phyloP scores from a whole-genome alignment of 2,329 filamentous ascomycete species.

The Colletotrichum orbiculare region DNA sequence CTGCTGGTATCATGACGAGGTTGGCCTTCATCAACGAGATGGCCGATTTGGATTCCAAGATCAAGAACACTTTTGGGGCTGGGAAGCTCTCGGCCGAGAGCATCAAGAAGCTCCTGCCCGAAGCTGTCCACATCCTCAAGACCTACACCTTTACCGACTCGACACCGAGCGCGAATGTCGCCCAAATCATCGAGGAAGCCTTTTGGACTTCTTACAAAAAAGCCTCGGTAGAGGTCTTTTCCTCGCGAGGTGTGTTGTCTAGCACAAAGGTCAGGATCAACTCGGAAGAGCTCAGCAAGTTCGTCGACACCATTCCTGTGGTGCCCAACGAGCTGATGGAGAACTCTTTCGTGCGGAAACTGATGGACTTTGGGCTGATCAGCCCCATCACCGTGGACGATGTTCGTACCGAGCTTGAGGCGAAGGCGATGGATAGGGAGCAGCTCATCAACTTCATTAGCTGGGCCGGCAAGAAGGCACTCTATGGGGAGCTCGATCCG shows the following conservation, averaged over 20 bases:
- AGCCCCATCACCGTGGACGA: slow-evolving; percentile 88
- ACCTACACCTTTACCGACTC: slow-evolving; percentile 92
- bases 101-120: slow-evolving; percentile 76
- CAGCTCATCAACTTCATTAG: slow-evolving; percentile 86
- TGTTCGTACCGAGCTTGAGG: slow-evolving; percentile 84
- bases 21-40: slow-evolving; percentile 92
- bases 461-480: slow-evolving; percentile 82
- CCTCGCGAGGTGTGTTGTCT: slow-evolving; percentile 86
- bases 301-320: slow-evolving; percentile 89
- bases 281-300: slow-evolving; percentile 72
- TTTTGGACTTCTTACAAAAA: slow-evolving; percentile 94
- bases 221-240: slow-evolving; percentile 87
- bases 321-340: slow-evolving; percentile 81
- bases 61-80: slow-evolving; percentile 59
- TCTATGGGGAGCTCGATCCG: slow-evolving; percentile 77
- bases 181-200: slow-evolving; percentile 89
- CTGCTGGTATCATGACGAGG: slow-evolving; percentile 89
- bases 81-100: slow-evolving; percentile 70
- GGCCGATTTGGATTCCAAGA: slow-evolving; percentile 74
- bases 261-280: slow-evolving; percentile 84
- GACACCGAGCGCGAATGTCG: slow-evolving; percentile 86
- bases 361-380: slow-evolving; percentile 88
- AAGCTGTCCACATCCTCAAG: slow-evolving; percentile 84
- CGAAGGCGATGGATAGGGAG: slow-evolving; percentile 80
- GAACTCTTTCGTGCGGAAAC: slow-evolving; percentile 79